Evolutionary conservation across 495 filamentous ascomycete genomes (phyloP).

Genomic region (Xylaria castorea): DNA sequence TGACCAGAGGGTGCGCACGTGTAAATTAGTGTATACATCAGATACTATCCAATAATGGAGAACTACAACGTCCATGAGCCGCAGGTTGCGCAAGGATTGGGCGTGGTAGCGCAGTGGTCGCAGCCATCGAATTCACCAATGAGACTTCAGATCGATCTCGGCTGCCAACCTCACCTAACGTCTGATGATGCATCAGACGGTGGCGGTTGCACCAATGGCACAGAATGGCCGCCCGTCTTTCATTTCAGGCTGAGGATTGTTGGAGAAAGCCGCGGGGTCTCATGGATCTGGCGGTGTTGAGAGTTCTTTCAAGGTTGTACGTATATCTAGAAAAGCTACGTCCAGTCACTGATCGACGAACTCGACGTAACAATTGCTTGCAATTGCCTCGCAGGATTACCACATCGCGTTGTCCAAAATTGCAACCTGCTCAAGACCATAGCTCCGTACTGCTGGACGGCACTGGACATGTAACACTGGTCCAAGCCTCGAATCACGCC

Average conservation of each 20-base stretch:
- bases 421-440: background rate
- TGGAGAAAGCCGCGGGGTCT: background rate
- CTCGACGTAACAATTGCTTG: background rate
- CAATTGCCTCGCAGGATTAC: background rate
- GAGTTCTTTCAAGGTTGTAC: background rate
- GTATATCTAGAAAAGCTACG: background rate
- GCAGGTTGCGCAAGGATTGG: conserved; percentile 20
- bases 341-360: background rate
- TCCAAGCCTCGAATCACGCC: conserved; percentile 1
- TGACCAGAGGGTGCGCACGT: background rate
- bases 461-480: background rate
- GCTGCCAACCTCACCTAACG: conserved; percentile 14
- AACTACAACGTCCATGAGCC: conserved; percentile 20
- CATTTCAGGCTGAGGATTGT: conserved; percentile 9
- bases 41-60: conserved; percentile 7
- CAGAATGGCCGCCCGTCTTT: background rate
- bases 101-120: background rate
- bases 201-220: conserved; percentile 9
- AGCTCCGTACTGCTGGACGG: background rate
- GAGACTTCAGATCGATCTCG: conserved; percentile 12
- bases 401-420: background rate
- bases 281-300: conserved; percentile 2
- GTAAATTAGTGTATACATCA: background rate
- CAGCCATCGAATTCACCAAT: conserved; percentile 23
- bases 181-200: conserved; percentile 11